Percentiles rank a stretch among this genome's conserved stretches.
These are phyloP conservation scores for Leptographium flavum DNA, from an alignment of 2,329 filamentous ascomycete genomes.

Conservation along the genomic window DNA sequence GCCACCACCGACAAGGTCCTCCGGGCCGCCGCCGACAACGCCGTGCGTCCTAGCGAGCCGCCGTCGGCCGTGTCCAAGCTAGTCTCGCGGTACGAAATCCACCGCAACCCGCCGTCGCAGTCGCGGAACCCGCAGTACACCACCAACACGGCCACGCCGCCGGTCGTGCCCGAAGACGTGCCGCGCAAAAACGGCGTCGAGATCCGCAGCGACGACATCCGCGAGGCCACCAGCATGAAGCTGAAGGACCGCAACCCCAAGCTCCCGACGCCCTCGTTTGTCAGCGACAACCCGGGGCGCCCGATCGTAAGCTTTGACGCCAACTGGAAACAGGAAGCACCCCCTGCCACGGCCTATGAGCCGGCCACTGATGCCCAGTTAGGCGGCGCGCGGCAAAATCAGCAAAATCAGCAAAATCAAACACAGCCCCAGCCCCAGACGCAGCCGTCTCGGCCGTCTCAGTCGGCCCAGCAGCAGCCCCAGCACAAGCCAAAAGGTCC, in stretches of 20 bases:
- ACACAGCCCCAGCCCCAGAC: slow-evolving; percentile 13
- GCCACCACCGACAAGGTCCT: slow-evolving; percentile 15
- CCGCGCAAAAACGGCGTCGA: slow-evolving; percentile 67
- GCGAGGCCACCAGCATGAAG: slow-evolving; percentile 78
- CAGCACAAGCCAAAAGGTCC: slow-evolving; percentile 13
- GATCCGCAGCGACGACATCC: slow-evolving; percentile 74
- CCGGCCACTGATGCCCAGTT: slow-evolving; percentile 57
- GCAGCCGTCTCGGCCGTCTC: slow-evolving; percentile 13
- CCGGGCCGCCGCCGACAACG: slow-evolving; percentile 47
- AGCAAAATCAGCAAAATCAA: slow-evolving; percentile 10
- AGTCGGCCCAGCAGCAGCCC: slow-evolving; percentile 13
- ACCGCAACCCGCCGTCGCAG: slow-evolving; percentile 71
- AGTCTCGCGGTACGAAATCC: slow-evolving; percentile 45
- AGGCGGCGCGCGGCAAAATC: slow-evolving; percentile 21
- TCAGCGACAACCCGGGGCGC: slow-evolving; percentile 78
- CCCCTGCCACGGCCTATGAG: slow-evolving; percentile 32
- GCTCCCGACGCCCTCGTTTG: slow-evolving; percentile 75
- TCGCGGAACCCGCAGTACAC: slow-evolving; percentile 72
- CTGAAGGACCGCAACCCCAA: slow-evolving; percentile 76
- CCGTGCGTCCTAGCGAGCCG: slow-evolving; percentile 34
- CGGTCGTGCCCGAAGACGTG: slow-evolving; percentile 17
- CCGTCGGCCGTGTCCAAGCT: slow-evolving; percentile 19
- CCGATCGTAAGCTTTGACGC: slow-evolving; percentile 96
- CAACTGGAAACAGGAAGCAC: slow-evolving; percentile 47
- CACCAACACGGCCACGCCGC: slow-evolving; percentile 36